Percentiles rank a stretch among this genome's conserved stretches.
phyloP scores from a whole-genome alignment of 352 stramenopile species.

The Blastocystis sp. region DNA sequence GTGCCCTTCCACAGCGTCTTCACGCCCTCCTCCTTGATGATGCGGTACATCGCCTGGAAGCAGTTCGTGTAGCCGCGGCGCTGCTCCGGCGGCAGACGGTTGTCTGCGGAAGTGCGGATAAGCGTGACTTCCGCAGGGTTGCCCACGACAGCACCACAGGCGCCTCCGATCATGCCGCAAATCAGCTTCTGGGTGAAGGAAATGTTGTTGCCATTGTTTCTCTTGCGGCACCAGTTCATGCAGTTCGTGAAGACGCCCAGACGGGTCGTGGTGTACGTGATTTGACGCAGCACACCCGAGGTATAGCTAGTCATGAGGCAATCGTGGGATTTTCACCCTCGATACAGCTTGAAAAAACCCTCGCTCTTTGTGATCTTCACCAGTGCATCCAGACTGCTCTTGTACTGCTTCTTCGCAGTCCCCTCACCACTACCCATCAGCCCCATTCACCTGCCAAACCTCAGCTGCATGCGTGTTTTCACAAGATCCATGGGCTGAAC shows the following conservation, averaged over 20 bases:
- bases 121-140: conserved; percentile 67
- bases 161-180: conserved; percentile 67
- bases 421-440: conserved; percentile 33
- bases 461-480: conserved; percentile 70
- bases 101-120: conserved; percentile 60
- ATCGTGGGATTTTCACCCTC: not conserved
- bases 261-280: conserved; percentile 68
- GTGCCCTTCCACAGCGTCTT: conserved; percentile 68
- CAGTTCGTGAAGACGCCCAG: conserved; percentile 64
- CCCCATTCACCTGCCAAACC: not conserved
- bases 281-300: conserved; percentile 52
- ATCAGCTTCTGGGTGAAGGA: conserved; percentile 61
- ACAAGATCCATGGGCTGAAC: conserved; percentile 69
- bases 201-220: conserved; percentile 52
- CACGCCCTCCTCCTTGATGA: conserved; percentile 67
- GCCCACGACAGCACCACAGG: conserved; percentile 63
- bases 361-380: conserved; percentile 61
- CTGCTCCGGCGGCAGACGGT: conserved; percentile 67
- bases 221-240: conserved; percentile 40
- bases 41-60: conserved; percentile 65
- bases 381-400: conserved; percentile 34
- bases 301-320: conserved; percentile 40
- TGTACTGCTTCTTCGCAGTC: conserved; percentile 49
- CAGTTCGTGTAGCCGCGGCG: conserved; percentile 67
- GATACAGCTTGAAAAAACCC: conserved; percentile 65